A percentile compares a stretch with the other conserved stretches of the same genome.
phyloP scores from a whole-genome alignment of 2,329 filamentous ascomycete species.

The Trichoderma cornu-damae region DNA sequence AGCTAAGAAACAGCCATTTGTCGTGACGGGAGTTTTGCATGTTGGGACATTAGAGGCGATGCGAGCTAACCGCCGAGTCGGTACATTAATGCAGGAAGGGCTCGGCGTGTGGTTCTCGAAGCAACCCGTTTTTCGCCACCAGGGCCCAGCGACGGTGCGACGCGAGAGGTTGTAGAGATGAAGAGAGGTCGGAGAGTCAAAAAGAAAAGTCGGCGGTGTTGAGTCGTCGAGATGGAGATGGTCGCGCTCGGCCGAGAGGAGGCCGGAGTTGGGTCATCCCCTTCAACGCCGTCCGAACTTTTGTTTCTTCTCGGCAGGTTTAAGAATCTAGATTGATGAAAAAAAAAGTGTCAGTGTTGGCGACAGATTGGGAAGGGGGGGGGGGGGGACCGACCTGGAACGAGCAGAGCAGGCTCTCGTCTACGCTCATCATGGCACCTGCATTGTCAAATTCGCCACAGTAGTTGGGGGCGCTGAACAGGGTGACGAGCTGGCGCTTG shows the following conservation, averaged over 20 bases:
- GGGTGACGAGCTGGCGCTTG: conserved; percentile 91
- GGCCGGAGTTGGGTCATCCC: conserved; percentile 18
- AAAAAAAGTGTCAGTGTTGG: neutral
- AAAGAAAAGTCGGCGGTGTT: conserved; percentile 9
- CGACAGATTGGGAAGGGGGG: neutral
- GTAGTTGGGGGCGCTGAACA: conserved; percentile 98
- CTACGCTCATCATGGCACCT: conserved; percentile 99
- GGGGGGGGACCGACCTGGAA: conserved; percentile 70
- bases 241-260: conserved; percentile 21
- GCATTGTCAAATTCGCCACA: conserved; percentile 99
- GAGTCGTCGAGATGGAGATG: conserved; percentile 22
- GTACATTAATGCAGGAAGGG: conserved; percentile 18
- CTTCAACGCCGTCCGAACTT: conserved; percentile 96
- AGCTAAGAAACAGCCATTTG: conserved; percentile 40
- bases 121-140: conserved; percentile 18
- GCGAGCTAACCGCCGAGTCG: conserved; percentile 21
- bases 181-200: conserved; percentile 20
- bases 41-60: conserved; percentile 36
- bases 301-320: conserved; percentile 99
- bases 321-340: conserved; percentile 67
- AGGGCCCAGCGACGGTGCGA: conserved; percentile 18
- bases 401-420: conserved; percentile 95
- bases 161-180: conserved; percentile 20
- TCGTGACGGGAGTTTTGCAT: conserved; percentile 39
- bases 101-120: conserved; percentile 17